Evolutionary conservation across 1,284 basidiomycete species (phyloP), one percentile per base, ranked within the genome.

Genomic region (Leucoagaricus sp.): DNA sequence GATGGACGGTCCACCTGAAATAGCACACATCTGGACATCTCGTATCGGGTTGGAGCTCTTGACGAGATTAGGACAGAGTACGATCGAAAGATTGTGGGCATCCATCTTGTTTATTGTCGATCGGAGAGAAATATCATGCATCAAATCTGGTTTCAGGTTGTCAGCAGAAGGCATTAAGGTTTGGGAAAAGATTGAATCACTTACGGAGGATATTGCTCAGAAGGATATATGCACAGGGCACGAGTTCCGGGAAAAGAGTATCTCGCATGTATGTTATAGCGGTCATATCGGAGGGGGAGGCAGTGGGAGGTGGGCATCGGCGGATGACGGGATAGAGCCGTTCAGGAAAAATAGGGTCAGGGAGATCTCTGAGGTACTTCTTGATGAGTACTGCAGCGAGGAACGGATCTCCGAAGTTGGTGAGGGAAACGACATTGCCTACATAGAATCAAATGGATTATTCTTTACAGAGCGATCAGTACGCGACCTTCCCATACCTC

Each of bases 371-470:
- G 17, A 94, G 72, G 65, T 88, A 94, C 66, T 92, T 91, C 75
- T 94, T 94, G 58, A 94, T 74, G 15, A 94, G 76, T 1, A 93
- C 92, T 2, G 93, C 91, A 1, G 91, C 89, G 1, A 94, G 78
- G 70, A 92, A 81, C 2, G 89, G 85, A 64, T 94, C 92, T 0
- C 78, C 78, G 66, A 91, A 93, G 4, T 78, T 85, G 13, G 82
- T 75, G 34, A 94, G 72, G 2, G 86, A 88, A 12, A 94, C 87
- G 1, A 92, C 85, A 63, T 93, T 85, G 31, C 88, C 87, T 89
- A 55, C 36, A 9, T 13, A 9, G 3, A 29, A 31, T 41, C 19
- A 23, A 13, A 5, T 5, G 17, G 10, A 12, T 19, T 6, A 21
- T 8, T 2, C 12, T 21, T 5, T 9, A 9, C 7, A n/a, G 3